These are phyloP conservation scores for Spathaspora hagerdaliae DNA, from an alignment of 805 yeast genomes.

Conservation along the genomic window DNA sequence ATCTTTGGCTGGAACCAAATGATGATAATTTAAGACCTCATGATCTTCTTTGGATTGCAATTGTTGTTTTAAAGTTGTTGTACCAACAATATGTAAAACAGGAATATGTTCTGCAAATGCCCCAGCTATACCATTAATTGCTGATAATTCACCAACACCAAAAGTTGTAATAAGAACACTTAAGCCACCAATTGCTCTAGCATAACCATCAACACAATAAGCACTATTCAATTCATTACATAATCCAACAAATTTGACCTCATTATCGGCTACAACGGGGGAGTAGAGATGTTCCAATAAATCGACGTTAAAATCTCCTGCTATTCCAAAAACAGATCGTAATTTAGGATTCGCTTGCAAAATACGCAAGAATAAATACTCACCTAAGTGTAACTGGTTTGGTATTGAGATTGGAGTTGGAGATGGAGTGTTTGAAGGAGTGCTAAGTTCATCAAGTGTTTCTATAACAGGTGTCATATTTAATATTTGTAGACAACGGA, in stretches of 20 bases:
- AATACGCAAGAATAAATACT: conserved; percentile 58
- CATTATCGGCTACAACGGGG: conserved; percentile 30
- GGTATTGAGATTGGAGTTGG: conserved; percentile 3
- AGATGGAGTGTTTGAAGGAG: not conserved
- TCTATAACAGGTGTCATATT: conserved; percentile 1
- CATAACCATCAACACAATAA: conserved; percentile 87
- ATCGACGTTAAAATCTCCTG: conserved; percentile 71
- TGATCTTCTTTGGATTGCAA: conserved; percentile 14
- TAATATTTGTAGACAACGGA: too few relatives aligned
- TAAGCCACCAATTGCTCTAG: conserved; percentile 52
- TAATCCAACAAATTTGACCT: conserved; percentile 69
- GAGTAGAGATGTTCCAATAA: conserved; percentile 66
- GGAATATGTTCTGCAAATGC: conserved; percentile 81
- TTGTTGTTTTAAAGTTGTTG: conserved; percentile 27
- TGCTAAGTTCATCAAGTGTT: not conserved
- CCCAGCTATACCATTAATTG: conserved; percentile 79
- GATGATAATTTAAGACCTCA: conserved; percentile 42
- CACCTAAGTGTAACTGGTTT: conserved; percentile 53
- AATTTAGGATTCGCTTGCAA: conserved; percentile 47
- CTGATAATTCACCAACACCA: conserved; percentile 89
- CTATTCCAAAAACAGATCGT: conserved; percentile 65
- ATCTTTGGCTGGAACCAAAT: conserved; percentile 51
- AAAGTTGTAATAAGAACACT: conserved; percentile 70
- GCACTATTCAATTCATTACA: conserved; percentile 90
- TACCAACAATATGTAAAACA: conserved; percentile 80